Evolutionary conservation across 2,329 filamentous ascomycete genomes (phyloP).

Genomic region (Corinectria fuckeliana): DNA sequence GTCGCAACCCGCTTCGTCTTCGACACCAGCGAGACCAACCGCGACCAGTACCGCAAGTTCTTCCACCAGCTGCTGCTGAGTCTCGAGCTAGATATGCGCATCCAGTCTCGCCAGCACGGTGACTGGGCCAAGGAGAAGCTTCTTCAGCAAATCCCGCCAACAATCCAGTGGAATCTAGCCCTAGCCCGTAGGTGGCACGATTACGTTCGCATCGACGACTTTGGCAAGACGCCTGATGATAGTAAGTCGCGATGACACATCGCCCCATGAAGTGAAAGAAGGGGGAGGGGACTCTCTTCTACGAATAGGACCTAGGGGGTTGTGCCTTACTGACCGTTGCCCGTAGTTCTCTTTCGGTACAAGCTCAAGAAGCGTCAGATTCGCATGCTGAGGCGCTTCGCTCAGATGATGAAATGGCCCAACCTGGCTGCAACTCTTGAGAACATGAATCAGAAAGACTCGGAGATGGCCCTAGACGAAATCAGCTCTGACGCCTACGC

Average conservation of each 20-base stretch:
- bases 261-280: neutral
- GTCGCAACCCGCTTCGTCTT: constrained; percentile 77
- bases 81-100: constrained; percentile 73
- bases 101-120: constrained; percentile 67
- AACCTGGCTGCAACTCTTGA: constrained; percentile 71
- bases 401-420: constrained; percentile 78
- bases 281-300: neutral
- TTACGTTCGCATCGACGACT: constrained; percentile 70
- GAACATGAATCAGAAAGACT: constrained; percentile 65
- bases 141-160: constrained; percentile 69
- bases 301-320: neutral
- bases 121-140: constrained; percentile 70
- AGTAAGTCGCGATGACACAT: constrained; percentile 43
- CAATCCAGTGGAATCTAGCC: constrained; percentile 75
- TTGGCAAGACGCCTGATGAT: constrained; percentile 59
- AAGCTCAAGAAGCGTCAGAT: constrained; percentile 71
- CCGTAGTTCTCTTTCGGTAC: constrained; percentile 64
- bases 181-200: constrained; percentile 77
- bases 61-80: constrained; percentile 80
- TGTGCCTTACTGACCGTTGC: neutral
- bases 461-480: constrained; percentile 62
- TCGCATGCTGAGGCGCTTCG: constrained; percentile 72
- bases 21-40: constrained; percentile 62
- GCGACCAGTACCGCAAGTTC: constrained; percentile 67
- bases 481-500: constrained; percentile 76